Conservation (phyloP, 2,329 filamentous ascomycete species). For the Neonectria hederae region DNA sequence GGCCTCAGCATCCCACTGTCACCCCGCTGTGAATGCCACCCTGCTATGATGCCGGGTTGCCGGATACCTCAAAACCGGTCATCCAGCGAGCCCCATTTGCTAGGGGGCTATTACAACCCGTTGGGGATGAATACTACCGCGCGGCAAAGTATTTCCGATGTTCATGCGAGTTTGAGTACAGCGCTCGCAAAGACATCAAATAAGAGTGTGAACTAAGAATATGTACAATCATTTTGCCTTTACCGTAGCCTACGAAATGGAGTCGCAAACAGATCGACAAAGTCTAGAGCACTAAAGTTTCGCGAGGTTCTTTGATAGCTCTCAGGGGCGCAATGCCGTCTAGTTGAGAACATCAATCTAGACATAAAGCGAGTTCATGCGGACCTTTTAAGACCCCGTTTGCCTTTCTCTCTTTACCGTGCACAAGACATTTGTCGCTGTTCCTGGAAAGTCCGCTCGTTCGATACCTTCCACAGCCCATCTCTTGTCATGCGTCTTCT, state of each 20-base stretch:
- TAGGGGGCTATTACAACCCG: not conserved
- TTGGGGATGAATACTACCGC: not conserved
- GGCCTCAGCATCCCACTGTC: not conserved
- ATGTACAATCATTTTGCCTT: not conserved
- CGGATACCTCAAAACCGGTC: not conserved
- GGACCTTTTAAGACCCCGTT: not conserved
- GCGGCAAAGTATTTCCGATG: not conserved
- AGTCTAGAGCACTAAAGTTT: not conserved
- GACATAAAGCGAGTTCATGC: not conserved
- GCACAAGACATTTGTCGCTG: not conserved
- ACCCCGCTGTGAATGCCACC: too few species aligned
- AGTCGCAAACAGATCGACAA: not conserved
- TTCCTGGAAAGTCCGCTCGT: not conserved
- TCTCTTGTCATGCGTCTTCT: constrained; percentile 27
- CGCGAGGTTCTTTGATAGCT: not conserved
- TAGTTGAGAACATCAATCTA: not conserved
- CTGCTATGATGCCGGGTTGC: not conserved
- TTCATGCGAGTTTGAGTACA: not conserved
- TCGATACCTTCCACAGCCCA: not conserved
- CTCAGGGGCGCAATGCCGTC: not conserved
- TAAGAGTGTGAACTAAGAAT: not conserved
- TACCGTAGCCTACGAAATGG: not conserved
- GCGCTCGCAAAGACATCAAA: not conserved
- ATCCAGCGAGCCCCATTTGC: not conserved
- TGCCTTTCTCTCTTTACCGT: not conserved